phyloP scores from a whole-genome alignment of 2,329 filamentous ascomycete genomes.

The Verticillium dahliae region DNA sequence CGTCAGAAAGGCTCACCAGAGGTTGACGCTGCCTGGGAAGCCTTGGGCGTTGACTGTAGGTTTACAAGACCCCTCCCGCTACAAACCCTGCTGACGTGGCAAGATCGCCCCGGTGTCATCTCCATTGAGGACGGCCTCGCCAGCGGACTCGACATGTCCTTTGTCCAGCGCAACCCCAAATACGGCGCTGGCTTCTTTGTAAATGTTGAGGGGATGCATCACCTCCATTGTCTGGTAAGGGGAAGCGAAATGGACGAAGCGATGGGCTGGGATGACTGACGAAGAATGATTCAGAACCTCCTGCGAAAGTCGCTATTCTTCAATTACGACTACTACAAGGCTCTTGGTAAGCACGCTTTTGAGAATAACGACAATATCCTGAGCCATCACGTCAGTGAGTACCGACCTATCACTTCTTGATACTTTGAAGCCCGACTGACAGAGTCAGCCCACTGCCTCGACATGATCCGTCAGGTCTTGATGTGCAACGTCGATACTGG shows the following conservation, averaged over 20 bases:
- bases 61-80: not conserved
- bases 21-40: slow-evolving; percentile 51
- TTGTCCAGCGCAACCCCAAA: slow-evolving; percentile 46
- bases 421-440: not conserved
- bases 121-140: slow-evolving; percentile 38
- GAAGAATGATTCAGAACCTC: slow-evolving; percentile 35
- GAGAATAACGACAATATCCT: slow-evolving; percentile 48
- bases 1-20: slow-evolving; percentile 41
- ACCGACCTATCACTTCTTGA: not conserved
- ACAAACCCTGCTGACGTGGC: slow-evolving; percentile 2
- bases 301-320: slow-evolving; percentile 51
- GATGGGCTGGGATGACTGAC: too few species aligned
- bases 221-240: slow-evolving; percentile 50
- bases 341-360: slow-evolving; percentile 43
- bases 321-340: slow-evolving; percentile 53
- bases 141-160: slow-evolving; percentile 44
- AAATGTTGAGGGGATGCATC: slow-evolving; percentile 51
- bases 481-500: slow-evolving; percentile 58
- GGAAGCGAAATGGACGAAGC: not conserved
- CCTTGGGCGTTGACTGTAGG: slow-evolving; percentile 37
- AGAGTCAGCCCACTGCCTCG: slow-evolving; percentile 48
- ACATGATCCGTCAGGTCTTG: slow-evolving; percentile 54
- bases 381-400: slow-evolving; percentile 49
- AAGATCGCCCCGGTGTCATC: slow-evolving; percentile 41
- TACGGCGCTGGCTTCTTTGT: slow-evolving; percentile 54